Evolutionary conservation across 805 yeast species (phyloP), one percentile per base, ranked within the genome.

Genomic region (Alloascoidea africana): DNA sequence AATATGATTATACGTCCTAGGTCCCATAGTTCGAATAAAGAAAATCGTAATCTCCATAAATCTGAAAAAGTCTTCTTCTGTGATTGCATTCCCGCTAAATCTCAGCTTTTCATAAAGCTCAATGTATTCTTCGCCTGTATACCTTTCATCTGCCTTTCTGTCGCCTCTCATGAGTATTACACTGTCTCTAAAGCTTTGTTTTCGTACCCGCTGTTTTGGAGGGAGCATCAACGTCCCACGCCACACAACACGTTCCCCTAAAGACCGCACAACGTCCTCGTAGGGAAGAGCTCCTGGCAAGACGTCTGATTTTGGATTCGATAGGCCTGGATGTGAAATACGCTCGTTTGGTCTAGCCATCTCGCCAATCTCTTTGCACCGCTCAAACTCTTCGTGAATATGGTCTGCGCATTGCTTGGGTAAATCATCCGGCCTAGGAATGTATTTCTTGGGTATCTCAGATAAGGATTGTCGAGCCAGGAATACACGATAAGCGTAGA

Each of bases 371-470:
- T 55, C 55, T 35, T 59, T 59, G 36, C 77, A 66, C 36, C 64
- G 56, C 2, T 51, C 50, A 41, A 66, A 56, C 37, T 66, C 68
- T 27, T 49, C 46, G 3, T 53, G 44, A 16, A 77, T 62, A 46
- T 56, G 48, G 4, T 49, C 45, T 33, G 67, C 54, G 41, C 69
- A 62, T 2, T 57, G 52, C n/a, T 53, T 54, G 1, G 82, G 76
- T 32, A 77, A 52, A 47, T 77, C 84, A 41, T 69, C 75, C 4
- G 64, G 56, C 14, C 73, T 62, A 1, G 94, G 87, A 17, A 86
- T 65, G 53, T 84, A 85, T 15, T 72, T 59, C 43, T 79, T 70
- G 0, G 96, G 96, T 14, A 87, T 81, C 45, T 80, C 91, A 41
- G 73, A 70, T 43, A 86, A 50, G 36, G 76, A 61, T 38, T 72